phyloP scores from a whole-genome alignment of 2,329 filamentous ascomycete genomes.

The Pseudocercospora pini-densiflorae region DNA sequence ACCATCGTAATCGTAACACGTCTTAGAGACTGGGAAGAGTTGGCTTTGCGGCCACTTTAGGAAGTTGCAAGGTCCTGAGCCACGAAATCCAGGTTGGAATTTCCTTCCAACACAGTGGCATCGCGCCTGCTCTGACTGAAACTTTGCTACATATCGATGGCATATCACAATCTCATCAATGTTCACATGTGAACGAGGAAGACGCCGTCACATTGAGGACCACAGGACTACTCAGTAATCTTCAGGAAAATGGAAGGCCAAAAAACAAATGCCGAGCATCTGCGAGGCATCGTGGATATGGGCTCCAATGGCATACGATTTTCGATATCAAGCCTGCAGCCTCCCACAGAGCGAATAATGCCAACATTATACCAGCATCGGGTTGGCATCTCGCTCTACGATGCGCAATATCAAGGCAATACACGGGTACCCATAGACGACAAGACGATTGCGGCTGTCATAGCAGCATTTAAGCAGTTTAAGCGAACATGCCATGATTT shows the following conservation, averaged over 20 bases:
- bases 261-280: conserved; percentile 24
- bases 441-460: conserved; percentile 67
- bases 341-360: conserved; percentile 71
- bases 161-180: background rate
- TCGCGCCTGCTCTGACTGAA: too few species aligned
- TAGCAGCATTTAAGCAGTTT: conserved; percentile 71
- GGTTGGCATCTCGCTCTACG: conserved; percentile 82
- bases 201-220: background rate
- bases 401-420: conserved; percentile 63
- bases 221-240: background rate
- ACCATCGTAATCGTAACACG: too few species aligned
- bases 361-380: conserved; percentile 79
- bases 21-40: too few species aligned
- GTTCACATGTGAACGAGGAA: background rate
- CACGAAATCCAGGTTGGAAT: too few species aligned
- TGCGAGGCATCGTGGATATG: conserved; percentile 42
- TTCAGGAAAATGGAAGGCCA: background rate
- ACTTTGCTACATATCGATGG: background rate
- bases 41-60: too few species aligned
- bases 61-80: too few species aligned
- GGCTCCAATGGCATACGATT: conserved; percentile 89
- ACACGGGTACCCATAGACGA: conserved; percentile 59
- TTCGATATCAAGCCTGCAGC: conserved; percentile 81
- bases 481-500: conserved; percentile 71
- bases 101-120: too few species aligned